Conservation (phyloP, 495 filamentous ascomycete genomes). For the Tuber aestivum region DNA sequence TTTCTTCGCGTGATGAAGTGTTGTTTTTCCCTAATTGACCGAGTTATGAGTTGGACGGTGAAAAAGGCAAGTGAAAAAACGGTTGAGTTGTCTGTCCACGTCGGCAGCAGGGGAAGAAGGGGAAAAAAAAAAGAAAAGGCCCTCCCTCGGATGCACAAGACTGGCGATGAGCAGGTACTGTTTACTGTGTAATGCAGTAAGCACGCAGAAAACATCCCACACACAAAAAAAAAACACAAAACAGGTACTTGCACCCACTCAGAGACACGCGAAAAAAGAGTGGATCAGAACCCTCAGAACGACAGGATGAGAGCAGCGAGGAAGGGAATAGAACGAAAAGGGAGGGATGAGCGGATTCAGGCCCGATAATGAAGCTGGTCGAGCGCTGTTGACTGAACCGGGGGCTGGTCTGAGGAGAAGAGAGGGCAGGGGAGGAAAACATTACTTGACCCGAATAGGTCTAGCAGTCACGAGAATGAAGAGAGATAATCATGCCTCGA, state of each 20-base stretch:
- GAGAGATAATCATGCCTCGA: neutral
- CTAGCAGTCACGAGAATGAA: neutral
- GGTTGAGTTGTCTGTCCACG: constrained; percentile 5
- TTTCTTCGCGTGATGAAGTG: constrained; percentile 2
- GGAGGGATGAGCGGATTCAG: neutral
- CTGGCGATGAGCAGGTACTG: constrained; percentile 1
- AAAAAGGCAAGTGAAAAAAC: constrained; percentile 3
- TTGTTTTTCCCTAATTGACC: constrained; percentile 1
- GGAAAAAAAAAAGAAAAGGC: neutral
- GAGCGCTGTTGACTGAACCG: neutral
- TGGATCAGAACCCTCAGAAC: neutral
- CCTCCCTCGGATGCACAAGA: neutral
- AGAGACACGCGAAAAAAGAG: neutral
- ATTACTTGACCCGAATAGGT: constrained; percentile 1
- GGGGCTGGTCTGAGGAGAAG: neutral
- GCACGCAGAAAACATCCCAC: neutral
- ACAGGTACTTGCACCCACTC: neutral
- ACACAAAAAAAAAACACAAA: neutral
- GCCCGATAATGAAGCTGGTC: constrained; percentile 1
- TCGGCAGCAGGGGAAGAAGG: constrained; percentile 4
- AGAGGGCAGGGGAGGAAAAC: neutral
- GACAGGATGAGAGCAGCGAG: neutral
- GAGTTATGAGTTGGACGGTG: neutral
- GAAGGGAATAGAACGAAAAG: neutral
- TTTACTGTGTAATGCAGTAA: neutral